Percentiles rank a stretch among this genome's conserved stretches.
These are phyloP conservation scores for Ceratocystis smalleyi DNA, from an alignment of 2,329 filamentous ascomycete species.

Conservation along the genomic window DNA sequence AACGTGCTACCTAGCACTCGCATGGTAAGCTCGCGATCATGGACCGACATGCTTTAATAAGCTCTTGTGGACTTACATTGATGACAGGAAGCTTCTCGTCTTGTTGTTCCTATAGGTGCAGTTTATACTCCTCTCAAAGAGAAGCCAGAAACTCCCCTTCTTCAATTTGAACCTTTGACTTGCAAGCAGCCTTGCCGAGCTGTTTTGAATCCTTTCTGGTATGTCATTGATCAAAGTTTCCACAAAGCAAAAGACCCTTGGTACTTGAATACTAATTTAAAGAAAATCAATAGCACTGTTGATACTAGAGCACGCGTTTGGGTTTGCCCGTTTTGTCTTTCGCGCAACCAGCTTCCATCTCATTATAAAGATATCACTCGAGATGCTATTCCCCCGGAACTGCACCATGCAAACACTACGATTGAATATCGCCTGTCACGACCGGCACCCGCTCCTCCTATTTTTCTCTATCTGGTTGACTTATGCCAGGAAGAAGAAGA, in stretches of 20 bases:
- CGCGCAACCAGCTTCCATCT: constrained; percentile 64
- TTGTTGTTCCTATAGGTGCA: constrained; percentile 90
- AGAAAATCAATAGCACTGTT: constrained; percentile 44
- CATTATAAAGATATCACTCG: constrained; percentile 84
- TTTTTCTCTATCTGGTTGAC: constrained; percentile 78
- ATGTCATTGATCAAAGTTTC: constrained; percentile 18
- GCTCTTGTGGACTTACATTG: constrained; percentile 20
- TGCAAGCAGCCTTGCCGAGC: constrained; percentile 94
- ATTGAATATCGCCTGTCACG: constrained; percentile 73
- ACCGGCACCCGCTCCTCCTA: constrained; percentile 70
- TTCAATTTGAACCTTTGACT: constrained; percentile 91
- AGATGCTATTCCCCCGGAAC: constrained; percentile 67
- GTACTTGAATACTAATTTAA: no score
- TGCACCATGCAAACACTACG: constrained; percentile 71
- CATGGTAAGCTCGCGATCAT: constrained; percentile 47
- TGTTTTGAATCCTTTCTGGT: constrained; percentile 95
- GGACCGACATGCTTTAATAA: constrained; percentile 32
- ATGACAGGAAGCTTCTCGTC: constrained; percentile 69
- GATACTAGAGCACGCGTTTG: constrained; percentile 70
- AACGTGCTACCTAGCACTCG: constrained; percentile 96
- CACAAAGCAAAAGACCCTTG: no score
- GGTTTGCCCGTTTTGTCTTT: constrained; percentile 81
- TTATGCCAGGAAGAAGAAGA: constrained; percentile 81
- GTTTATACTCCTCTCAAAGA: constrained; percentile 94
- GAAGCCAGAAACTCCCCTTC: constrained; percentile 71